Evolutionary conservation across 176 grass and related monocot genomes (phyloP), one percentile per base, ranked within the genome.

Genomic region (Phyllostachys edulis): DNA sequence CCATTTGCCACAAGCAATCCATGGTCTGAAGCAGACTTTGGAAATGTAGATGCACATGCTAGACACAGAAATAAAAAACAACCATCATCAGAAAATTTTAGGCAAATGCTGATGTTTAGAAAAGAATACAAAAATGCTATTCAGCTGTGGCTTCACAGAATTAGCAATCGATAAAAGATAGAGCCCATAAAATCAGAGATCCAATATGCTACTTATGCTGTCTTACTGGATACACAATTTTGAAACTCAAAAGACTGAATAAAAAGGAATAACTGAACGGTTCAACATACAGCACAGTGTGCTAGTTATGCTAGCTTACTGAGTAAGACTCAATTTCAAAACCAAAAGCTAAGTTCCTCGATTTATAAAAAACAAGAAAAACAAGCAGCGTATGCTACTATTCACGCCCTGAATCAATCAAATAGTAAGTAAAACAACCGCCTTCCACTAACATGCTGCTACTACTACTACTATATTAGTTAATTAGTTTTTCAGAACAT

Each of bases 1-100:
- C 91, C 91, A 84, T 99, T 99, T 77, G 97, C 93, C 57, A 92
- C 97, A 18, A 99, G 38, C 88, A 99, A 46, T 67, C 89, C 97
- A 89, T 90, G 86, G 68, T 99, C 93, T 51, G 90, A 92, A 36
- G 97, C 84, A 23, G 77, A 86, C 18, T 86, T 94, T 6, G 89
- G 65, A 73, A 99, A 96, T 83, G 92, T 47, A 5, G 97, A 96
- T 73, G 91, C 79, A 86, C 97, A 99, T 52, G 91, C 97, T 99
- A 63, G 47, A 68, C 4, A 59, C 7, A 42, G 27, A 75, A 82
- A 57, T 40, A 81, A 54, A 78, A 6, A 68, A n/a, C 2, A 37
- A 68, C n/a, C 21, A 65, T 16, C 20, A 89, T 69, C 47, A 87
- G 26, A 55, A 61, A 42, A 67, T 1, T 52, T 16, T 32, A 47